A percentile compares a stretch with the other conserved stretches of the same genome.
These are phyloP conservation scores for Achaetomium macrosporum DNA, from an alignment of 2,329 filamentous ascomycete species.

Conservation along the genomic window DNA sequence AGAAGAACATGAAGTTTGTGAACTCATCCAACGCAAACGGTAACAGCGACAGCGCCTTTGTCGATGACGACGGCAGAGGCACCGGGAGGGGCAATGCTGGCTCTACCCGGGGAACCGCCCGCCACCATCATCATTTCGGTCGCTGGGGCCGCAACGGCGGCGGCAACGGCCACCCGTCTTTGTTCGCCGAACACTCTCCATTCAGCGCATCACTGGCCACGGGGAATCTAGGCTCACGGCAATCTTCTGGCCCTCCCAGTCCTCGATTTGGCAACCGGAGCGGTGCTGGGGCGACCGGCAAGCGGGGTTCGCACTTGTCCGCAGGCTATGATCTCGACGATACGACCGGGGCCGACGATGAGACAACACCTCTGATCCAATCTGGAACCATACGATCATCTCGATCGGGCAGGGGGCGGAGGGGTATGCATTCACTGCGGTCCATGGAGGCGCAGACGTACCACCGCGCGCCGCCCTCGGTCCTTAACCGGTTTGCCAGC, in stretches of 20 bases:
- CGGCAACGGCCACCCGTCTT: slow-evolving; percentile 61
- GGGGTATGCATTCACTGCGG: slow-evolving; percentile 51
- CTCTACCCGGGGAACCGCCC: slow-evolving; percentile 58
- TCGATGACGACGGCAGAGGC: slow-evolving; percentile 62
- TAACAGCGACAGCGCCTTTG: slow-evolving; percentile 45
- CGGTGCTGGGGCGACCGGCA: slow-evolving; percentile 29
- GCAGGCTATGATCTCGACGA: slow-evolving; percentile 75
- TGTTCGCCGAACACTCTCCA: slow-evolving; percentile 72
- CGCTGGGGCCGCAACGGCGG: slow-evolving; percentile 66
- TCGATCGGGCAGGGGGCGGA: slow-evolving; percentile 53
- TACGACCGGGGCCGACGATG: slow-evolving; percentile 70
- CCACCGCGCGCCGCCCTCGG: slow-evolving; percentile 54
- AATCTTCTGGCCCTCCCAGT: slow-evolving; percentile 64
- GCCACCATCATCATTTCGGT: slow-evolving; percentile 68
- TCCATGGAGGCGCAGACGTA: slow-evolving; percentile 70
- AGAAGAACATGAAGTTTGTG: slow-evolving; percentile 95
- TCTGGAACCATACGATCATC: slow-evolving; percentile 50
- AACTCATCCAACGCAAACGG: slow-evolving; percentile 65
- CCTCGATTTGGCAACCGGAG: slow-evolving; percentile 49
- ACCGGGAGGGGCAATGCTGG: slow-evolving; percentile 56
- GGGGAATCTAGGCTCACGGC: slow-evolving; percentile 45
- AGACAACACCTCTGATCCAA: slow-evolving; percentile 73
- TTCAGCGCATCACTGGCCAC: slow-evolving; percentile 56
- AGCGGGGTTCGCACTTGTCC: slow-evolving; percentile 55
- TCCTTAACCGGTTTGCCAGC: slow-evolving; percentile 71